Evolutionary conservation across 2,329 filamentous ascomycete species (phyloP), one percentile per base, ranked within the genome.

Genomic region (Fusarium globosum): DNA sequence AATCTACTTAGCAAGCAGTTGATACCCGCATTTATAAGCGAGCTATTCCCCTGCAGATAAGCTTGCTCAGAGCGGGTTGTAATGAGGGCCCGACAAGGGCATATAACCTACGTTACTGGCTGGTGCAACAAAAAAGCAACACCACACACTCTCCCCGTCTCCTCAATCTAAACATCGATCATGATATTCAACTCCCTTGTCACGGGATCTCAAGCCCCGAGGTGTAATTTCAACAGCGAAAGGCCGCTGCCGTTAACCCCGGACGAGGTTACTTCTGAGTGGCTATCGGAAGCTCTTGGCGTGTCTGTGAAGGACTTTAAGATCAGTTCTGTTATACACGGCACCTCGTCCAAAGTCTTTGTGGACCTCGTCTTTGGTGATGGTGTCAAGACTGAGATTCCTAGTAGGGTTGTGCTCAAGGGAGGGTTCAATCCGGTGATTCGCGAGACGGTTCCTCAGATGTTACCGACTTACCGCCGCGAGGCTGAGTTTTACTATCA

Each of bases 341-440:
- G 41, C 16, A 65, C 63, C 30, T 62, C 59, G 1, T 65, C 60
- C 3, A 65, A 65, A 30, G 35, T 65, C 20, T 65, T 65, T 21
- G 12, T 56, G 4, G 23, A 39, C 5, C 35, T 65, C 3, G 6
- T 8, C 0, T 65, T 65, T 11, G 48, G 2, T 2, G 28, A 65
- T 30, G 36, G 28, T 2, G 48, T 42, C 1, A 4, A 48, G 2
- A 65, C 60, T 0, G 41, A 57, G 21, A 48, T 65, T 4, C 23
- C 63, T 2, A 30, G 12, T 7, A 36, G 28, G 36, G 21, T 48
- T 12, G 35, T 64, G 1, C 13, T 65, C 0, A 65, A 65, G 14
- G 63, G 48, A 0, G 60, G 60, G 4, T 65, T 65, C 14, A 65
- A 65, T 2, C 41, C 41, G 1, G 48, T 35, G 33, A 65, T 65